These are phyloP conservation scores for Drechslerella coelobrocha DNA, from an alignment of 2,329 filamentous ascomycete species.

Conservation along the genomic window DNA sequence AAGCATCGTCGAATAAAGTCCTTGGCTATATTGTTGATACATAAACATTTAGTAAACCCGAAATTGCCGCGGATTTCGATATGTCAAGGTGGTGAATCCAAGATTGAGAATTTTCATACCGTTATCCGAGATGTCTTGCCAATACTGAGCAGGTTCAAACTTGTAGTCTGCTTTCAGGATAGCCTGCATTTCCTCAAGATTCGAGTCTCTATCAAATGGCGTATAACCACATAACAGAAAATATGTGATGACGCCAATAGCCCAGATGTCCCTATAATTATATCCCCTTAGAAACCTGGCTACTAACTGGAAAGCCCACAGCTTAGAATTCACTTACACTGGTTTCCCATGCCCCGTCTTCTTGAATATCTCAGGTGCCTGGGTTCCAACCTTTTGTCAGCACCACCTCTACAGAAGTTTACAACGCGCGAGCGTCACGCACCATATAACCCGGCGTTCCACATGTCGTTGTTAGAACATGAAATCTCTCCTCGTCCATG, in stretches of 20 bases:
- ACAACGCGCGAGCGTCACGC: background rate
- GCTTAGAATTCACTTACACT: conserved; percentile 65
- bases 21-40: conserved; percentile 69
- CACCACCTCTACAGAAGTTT: background rate
- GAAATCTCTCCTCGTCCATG: conserved; percentile 99
- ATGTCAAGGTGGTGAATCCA: too few species aligned
- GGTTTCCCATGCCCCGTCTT: conserved; percentile 98
- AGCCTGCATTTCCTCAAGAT: conserved; percentile 99
- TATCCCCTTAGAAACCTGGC: background rate
- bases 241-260: conserved; percentile 97
- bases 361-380: conserved; percentile 95
- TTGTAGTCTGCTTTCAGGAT: conserved; percentile 96
- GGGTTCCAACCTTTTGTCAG: background rate
- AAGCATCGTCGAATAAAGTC: conserved; percentile 92
- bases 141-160: conserved; percentile 94
- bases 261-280: conserved; percentile 79
- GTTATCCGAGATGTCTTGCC: conserved; percentile 85
- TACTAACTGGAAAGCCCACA: background rate
- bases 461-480: conserved; percentile 95
- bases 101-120: too few species aligned
- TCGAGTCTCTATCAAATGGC: conserved; percentile 94
- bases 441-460: conserved; percentile 96
- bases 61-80: too few species aligned
- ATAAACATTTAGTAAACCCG: background rate
- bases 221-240: conserved; percentile 98